Evolutionary conservation across 1,284 basidiomycete genomes (phyloP), one percentile per base, ranked within the genome.

Genomic region (Cutaneotrichosporon sp.): DNA sequence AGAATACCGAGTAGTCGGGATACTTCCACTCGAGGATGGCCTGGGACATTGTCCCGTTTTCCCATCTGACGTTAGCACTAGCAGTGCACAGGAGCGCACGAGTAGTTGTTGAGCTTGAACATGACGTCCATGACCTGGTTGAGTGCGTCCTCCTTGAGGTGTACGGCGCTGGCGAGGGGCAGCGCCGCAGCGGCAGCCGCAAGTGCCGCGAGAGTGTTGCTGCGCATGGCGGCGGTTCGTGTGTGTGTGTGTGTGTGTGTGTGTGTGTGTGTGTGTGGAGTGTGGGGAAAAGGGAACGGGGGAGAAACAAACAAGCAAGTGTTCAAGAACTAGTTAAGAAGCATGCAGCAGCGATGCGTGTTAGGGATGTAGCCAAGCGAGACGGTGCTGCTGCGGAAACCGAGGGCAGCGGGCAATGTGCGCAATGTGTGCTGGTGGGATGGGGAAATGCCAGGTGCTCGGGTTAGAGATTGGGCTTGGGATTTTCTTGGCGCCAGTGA

Each of bases 31-130:
- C 86, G 46, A 86, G 76, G 47, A 88, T 79, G 0, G 88, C 82
- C 71, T 90, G 78, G 4, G 84, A 77, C 42, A 83, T 80, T 1
- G 87, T 86, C n/a, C 88, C 88, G 42, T 88, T 79, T 67, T 90
- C 88, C 88, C 88, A 90, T 86, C 39, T 49, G 26, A n/a, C 8
- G 33, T 49, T 20, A 42, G 47, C 5, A n/a, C n/a, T n/a, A n/a
- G n/a, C 26, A 30, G 26, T 30, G 8, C 10, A 13, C 17, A 10
- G 12, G 37, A 38, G 46, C 51, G 26, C 22, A 52, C 45, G 38
- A 38, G 37, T 44, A 42, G 45, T 46, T 50, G 44, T 50, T 34
- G 14, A 68, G 60, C 15, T 56, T 22, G 22, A 64, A 55, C 62
- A 68, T 66, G 39, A 65, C 54, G 50, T 64, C 54, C 48, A 61